Percentiles rank a stretch among this genome's conserved stretches.
These are phyloP conservation scores for Taphrina confusa DNA, from an alignment of 1,139 yeast genomes.

Conservation along the genomic window DNA sequence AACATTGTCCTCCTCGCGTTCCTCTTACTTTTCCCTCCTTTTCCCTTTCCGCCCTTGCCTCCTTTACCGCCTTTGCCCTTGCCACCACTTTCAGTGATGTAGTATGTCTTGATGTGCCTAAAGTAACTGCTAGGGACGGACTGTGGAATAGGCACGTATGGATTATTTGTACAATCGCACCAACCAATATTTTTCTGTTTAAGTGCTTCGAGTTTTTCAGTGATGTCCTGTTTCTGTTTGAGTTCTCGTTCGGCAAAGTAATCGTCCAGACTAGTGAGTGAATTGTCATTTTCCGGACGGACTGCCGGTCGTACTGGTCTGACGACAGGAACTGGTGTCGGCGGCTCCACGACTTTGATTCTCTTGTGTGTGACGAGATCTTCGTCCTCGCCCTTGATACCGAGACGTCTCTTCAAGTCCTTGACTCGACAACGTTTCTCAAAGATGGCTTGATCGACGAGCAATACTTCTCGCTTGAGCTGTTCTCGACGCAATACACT, in stretches of 20 bases:
- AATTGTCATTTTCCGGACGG: slow-evolving; percentile 26
- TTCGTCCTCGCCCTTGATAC: slow-evolving; percentile 82
- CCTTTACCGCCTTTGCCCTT: slow-evolving; percentile 38
- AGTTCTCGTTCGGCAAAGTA: slow-evolving; percentile 74
- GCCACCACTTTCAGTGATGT: slow-evolving; percentile 7
- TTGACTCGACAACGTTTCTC: slow-evolving; percentile 71
- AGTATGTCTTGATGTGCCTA: slow-evolving; percentile 21
- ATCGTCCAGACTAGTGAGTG: slow-evolving; percentile 75
- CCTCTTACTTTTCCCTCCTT: slow-evolving; percentile 41
- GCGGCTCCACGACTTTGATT: slow-evolving; percentile 34
- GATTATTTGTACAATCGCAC: slow-evolving; percentile 84
- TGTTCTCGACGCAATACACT: slow-evolving; percentile 75
- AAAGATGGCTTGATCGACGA: slow-evolving; percentile 64
- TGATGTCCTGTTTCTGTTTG: slow-evolving; percentile 76
- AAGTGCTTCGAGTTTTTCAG: slow-evolving; percentile 75
- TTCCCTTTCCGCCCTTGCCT: slow-evolving; percentile 44
- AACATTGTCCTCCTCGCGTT: slow-evolving; percentile 51
- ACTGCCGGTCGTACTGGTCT: slow-evolving; percentile 23
- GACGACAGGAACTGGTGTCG: slow-evolving; percentile 24
- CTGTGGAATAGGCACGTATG: slow-evolving; percentile 68
- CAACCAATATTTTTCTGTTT: slow-evolving; percentile 69
- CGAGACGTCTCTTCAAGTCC: slow-evolving; percentile 68
- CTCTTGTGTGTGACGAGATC: slow-evolving; percentile 77
- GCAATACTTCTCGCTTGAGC: slow-evolving; percentile 59
- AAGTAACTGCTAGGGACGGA: slow-evolving; percentile 53